Conservation (phyloP, 495 filamentous ascomycete genomes). For the Pseudoneurospora amorphoporcata region DNA sequence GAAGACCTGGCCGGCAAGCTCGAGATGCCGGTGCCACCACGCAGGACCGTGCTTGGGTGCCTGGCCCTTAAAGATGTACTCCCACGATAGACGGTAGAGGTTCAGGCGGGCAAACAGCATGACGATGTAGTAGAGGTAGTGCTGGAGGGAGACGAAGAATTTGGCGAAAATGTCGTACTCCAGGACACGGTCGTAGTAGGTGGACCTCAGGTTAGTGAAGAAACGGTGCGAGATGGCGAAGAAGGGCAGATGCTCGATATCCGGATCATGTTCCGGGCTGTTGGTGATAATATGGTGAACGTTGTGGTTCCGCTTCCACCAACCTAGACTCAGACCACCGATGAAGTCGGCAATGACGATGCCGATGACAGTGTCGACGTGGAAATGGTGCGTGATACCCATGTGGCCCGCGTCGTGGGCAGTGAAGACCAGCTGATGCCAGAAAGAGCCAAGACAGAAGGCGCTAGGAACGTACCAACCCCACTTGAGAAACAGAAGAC, state of each 20-base stretch:
- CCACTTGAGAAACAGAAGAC: conserved; percentile 53
- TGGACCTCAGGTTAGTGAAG: conserved; percentile 63
- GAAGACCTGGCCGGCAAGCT: conserved; percentile 69
- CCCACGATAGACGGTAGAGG: conserved; percentile 76
- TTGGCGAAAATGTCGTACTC: conserved; percentile 68
- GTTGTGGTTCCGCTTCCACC: conserved; percentile 98
- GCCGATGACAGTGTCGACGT: conserved; percentile 71
- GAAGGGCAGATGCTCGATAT: conserved; percentile 95
- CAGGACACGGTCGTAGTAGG: conserved; percentile 86
- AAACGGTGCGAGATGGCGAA: conserved; percentile 88
- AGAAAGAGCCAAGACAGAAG: conserved; percentile 71
- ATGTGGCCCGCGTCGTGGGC: conserved; percentile 97
- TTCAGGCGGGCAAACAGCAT: conserved; percentile 86
- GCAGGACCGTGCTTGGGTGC: conserved; percentile 75
- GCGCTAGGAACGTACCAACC: conserved; percentile 70
- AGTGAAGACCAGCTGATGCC: conserved; percentile 93
- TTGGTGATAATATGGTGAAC: conserved; percentile 98
- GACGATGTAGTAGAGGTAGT: conserved; percentile 80
- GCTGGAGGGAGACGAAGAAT: conserved; percentile 62
- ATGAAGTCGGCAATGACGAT: conserved; percentile 86
- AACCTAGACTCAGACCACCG: conserved; percentile 82
- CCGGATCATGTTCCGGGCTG: conserved; percentile 90
- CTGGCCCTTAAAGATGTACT: conserved; percentile 62
- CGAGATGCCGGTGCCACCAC: conserved; percentile 82
- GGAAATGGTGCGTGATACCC: conserved; percentile 89